Conservation (phyloP, 2,329 filamentous ascomycete genomes). For the Lasiodiplodia theobromae region DNA sequence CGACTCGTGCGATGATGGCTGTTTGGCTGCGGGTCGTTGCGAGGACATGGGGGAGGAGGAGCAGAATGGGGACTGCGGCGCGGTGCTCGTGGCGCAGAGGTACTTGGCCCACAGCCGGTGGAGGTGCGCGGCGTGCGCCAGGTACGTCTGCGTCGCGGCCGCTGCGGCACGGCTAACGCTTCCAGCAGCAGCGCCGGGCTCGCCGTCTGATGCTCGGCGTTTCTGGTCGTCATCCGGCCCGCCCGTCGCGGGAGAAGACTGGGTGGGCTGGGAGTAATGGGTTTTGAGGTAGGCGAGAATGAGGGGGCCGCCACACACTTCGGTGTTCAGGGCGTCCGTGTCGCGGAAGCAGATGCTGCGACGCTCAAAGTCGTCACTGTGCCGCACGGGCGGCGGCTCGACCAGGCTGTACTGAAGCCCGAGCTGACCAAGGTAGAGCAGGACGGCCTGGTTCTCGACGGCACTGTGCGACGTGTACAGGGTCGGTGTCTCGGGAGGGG, state of each 20-base stretch:
- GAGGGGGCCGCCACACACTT: constrained; percentile 37
- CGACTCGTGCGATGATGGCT: too few relatives aligned
- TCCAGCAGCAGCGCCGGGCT: constrained; percentile 26
- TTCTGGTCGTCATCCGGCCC: neutral
- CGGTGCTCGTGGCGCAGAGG: constrained; percentile 33
- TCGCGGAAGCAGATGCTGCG: constrained; percentile 41
- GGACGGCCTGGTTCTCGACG: constrained; percentile 42
- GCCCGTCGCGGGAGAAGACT: neutral
- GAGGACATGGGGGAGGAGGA: constrained; percentile 32
- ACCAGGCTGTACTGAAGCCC: constrained; percentile 34
- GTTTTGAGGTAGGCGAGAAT: constrained; percentile 47
- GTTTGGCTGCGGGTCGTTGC: too few relatives aligned
- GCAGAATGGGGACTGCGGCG: constrained; percentile 35
- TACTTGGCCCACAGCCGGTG: constrained; percentile 1
- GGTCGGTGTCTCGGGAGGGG: constrained; percentile 41
- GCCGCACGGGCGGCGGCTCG: constrained; percentile 33
- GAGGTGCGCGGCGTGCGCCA: constrained; percentile 5
- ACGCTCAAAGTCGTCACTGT: constrained; percentile 35
- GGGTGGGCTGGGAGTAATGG: constrained; percentile 34
- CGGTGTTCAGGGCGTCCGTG: constrained; percentile 43
- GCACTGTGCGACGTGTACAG: constrained; percentile 46
- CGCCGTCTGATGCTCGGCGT: constrained; percentile 32
- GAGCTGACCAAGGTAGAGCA: constrained; percentile 41
- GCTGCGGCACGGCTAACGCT: neutral
- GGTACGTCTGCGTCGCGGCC: neutral